Conservation (phyloP, 768 basidiomycete genomes). For the Lactarius sanguifluus region DNA sequence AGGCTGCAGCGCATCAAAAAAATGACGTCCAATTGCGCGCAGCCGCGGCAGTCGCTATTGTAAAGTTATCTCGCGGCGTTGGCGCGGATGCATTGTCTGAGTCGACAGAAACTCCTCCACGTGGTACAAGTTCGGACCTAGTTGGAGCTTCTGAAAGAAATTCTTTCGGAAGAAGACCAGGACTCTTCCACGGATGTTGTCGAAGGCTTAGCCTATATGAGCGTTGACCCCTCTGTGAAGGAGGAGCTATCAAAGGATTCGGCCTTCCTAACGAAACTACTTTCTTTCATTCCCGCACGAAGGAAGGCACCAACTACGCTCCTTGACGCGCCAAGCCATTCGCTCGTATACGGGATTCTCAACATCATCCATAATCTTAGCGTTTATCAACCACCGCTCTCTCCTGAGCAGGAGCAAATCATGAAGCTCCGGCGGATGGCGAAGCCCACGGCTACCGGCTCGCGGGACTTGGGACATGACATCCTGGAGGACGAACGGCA, state of each 20-base stretch:
- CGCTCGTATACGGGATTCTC: conserved; percentile 75
- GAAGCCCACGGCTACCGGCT: conserved; percentile 33
- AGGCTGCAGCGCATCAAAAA: conserved; percentile 50
- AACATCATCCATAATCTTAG: conserved; percentile 75
- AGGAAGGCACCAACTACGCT: conserved; percentile 25
- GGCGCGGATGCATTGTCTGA: conserved; percentile 43
- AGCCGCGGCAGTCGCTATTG: conserved; percentile 68
- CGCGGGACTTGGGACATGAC: conserved; percentile 24
- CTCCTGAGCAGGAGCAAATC: conserved; percentile 80
- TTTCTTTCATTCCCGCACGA: conserved; percentile 32
- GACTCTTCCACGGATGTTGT: conserved; percentile 58
- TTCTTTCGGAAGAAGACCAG: conserved; percentile 18
- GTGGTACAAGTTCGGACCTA: conserved; percentile 9
- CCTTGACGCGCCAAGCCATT: conserved; percentile 40
- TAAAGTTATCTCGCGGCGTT: conserved; percentile 70
- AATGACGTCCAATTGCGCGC: conserved; percentile 51
- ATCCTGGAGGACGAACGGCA: conserved; percentile 62
- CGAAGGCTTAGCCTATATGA: conserved; percentile 84
- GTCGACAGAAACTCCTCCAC: conserved; percentile 16
- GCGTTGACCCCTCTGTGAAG: conserved; percentile 57
- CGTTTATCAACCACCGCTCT: conserved; percentile 65
- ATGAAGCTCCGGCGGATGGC: conserved; percentile 80
- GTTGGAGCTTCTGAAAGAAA: conserved; percentile 36
- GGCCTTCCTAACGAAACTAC: conserved; percentile 51
- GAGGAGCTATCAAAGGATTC: conserved; percentile 54